Conservation (phyloP, 179 eudicot species). For the Dionaea muscipula region DNA sequence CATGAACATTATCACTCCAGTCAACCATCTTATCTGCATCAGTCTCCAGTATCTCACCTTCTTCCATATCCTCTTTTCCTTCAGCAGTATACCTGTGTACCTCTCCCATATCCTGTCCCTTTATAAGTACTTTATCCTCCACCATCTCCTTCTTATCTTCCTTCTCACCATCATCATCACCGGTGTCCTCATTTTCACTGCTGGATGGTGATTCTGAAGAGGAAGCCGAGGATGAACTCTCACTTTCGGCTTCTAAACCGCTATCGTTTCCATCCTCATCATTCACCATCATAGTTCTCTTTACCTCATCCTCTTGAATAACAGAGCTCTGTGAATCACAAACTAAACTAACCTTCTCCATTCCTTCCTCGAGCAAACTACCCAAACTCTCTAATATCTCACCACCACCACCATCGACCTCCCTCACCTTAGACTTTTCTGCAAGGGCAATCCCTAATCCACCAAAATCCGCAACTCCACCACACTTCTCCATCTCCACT, state of each 20-base stretch:
- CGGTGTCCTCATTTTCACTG: slow-evolving; percentile 28
- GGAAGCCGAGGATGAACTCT: slow-evolving; percentile 22
- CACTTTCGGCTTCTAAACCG: slow-evolving; percentile 30
- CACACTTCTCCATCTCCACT: slow-evolving; percentile 3
- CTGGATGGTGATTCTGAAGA: slow-evolving; percentile 43
- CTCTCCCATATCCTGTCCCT: slow-evolving; percentile 11
- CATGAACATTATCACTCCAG: slow-evolving; percentile 37
- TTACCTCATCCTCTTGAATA: slow-evolving; percentile 12
- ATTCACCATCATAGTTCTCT: slow-evolving; percentile 10
- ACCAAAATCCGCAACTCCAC: slow-evolving; percentile 4
- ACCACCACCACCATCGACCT: slow-evolving; percentile 6
- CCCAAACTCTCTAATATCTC: slow-evolving; percentile 21
- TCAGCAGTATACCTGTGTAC: slow-evolving; percentile 9
- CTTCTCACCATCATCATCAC: slow-evolving; percentile 18
- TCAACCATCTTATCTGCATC: slow-evolving; percentile 44
- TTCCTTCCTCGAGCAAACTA: slow-evolving; percentile 38
- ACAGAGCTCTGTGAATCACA: slow-evolving; percentile 13
- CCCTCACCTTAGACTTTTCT: slow-evolving; percentile 9
- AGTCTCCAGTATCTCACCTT: slow-evolving; percentile 59
- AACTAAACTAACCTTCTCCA: slow-evolving; percentile 47
- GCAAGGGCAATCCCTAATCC: neutral
- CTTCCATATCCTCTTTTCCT: slow-evolving; percentile 41
- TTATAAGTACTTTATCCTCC: slow-evolving; percentile 2
- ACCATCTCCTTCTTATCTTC: slow-evolving; percentile 9
- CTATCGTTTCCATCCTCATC: slow-evolving; percentile 21